phyloP scores from a whole-genome alignment of 108 stramenopile genomes.

The Cyclotella atomus region DNA sequence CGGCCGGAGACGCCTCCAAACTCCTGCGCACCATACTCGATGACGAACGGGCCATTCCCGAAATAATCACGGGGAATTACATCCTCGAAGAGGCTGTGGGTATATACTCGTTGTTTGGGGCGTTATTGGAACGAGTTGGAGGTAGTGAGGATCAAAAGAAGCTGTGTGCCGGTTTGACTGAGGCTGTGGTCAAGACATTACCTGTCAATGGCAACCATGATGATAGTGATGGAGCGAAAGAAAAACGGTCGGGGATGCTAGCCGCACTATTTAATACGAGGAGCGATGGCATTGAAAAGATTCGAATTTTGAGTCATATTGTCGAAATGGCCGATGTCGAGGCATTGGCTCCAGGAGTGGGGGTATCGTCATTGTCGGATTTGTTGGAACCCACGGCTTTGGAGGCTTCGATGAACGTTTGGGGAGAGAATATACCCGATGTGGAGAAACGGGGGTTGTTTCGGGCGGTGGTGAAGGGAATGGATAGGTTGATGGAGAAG shows the following conservation, averaged over 20 bases:
- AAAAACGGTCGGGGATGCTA: constrained; percentile 44
- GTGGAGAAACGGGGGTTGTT: constrained; percentile 56
- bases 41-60: constrained; percentile 57
- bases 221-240: constrained; percentile 12
- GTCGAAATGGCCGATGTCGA: constrained; percentile 55
- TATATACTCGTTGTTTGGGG: constrained; percentile 69
- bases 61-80: constrained; percentile 40
- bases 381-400: constrained; percentile 46
- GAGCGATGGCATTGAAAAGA: constrained; percentile 63
- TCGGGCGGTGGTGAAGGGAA: constrained; percentile 53
- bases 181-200: constrained; percentile 57
- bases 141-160: constrained; percentile 21
- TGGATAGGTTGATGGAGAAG: constrained; percentile 37
- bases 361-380: constrained; percentile 51
- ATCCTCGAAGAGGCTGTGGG: constrained; percentile 67
- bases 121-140: constrained; percentile 66
- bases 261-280: constrained; percentile 81
- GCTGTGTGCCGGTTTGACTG: constrained; percentile 45
- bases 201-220: neutral
- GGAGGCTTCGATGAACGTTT: constrained; percentile 34
- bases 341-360: constrained; percentile 36
- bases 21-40: constrained; percentile 61
- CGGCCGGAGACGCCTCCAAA: constrained; percentile 61
- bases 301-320: constrained; percentile 60
- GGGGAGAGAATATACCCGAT: constrained; percentile 27